Percentiles rank a stretch among this genome's conserved stretches.
Evolutionary conservation across 768 basidiomycete species (phyloP).

Genomic region (Agrocybe chaxingu): DNA sequence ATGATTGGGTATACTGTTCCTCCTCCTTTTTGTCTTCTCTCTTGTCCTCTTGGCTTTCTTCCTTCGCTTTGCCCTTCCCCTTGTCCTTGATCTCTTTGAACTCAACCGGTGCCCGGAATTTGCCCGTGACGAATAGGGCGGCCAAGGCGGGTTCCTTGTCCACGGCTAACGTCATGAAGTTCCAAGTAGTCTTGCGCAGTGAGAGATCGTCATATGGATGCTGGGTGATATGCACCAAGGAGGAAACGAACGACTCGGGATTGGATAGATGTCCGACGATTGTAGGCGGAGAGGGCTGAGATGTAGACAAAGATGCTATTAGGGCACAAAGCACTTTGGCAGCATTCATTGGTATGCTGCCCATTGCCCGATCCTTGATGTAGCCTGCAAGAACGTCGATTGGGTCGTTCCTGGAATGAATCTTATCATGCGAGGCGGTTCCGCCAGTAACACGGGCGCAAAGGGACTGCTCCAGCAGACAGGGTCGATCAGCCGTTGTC

Average conservation of each 20-base stretch:
- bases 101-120: constrained; percentile 49
- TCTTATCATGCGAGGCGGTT: constrained; percentile 40
- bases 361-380: constrained; percentile 63
- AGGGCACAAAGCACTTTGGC: constrained; percentile 66
- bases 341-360: constrained; percentile 61
- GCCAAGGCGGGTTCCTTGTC: constrained; percentile 86
- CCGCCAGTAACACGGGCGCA: constrained; percentile 59
- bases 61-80: constrained; percentile 30
- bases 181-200: constrained; percentile 78
- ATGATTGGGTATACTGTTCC: constrained; percentile 26
- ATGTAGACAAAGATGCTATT: constrained; percentile 59
- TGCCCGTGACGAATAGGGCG: constrained; percentile 73
- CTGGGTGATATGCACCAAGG: constrained; percentile 67
- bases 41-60: constrained; percentile 35
- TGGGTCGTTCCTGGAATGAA: constrained; percentile 56
- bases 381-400: constrained; percentile 73
- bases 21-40: constrained; percentile 31
- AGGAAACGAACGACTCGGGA: constrained; percentile 66
- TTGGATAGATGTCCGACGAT: constrained; percentile 77
- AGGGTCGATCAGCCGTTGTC: constrained; percentile 40
- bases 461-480: constrained; percentile 73
- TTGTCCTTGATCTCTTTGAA: constrained; percentile 37
- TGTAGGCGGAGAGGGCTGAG: constrained; percentile 62
- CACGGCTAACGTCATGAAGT: constrained; percentile 75
- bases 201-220: constrained; percentile 78